Conservation (phyloP, 2,329 filamentous ascomycete species). For the Exophiala viscosa region DNA sequence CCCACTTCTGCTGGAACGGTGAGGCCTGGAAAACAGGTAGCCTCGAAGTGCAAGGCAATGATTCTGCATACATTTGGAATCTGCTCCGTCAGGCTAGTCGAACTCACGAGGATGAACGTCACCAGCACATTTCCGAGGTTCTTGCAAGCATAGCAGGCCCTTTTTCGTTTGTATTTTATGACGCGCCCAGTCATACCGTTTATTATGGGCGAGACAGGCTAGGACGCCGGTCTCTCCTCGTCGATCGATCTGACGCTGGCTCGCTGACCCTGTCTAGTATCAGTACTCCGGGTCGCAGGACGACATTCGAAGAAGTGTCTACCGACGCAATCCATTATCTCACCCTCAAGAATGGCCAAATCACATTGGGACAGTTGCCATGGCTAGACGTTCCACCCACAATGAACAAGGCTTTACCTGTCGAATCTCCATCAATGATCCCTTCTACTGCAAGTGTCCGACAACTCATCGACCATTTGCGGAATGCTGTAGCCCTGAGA, state of each 20-base stretch:
- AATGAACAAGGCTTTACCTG: slow-evolving; percentile 11
- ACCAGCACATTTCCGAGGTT: slow-evolving; percentile 46
- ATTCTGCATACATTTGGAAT: slow-evolving; percentile 67
- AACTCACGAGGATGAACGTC: slow-evolving; percentile 12
- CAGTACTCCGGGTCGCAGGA: slow-evolving; percentile 58
- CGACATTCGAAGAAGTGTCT: slow-evolving; percentile 62
- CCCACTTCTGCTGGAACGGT: slow-evolving; percentile 91
- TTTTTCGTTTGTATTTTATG: slow-evolving; percentile 84
- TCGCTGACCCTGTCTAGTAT: slow-evolving; percentile 67
- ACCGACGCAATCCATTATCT: slow-evolving; percentile 76
- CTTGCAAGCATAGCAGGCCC: slow-evolving; percentile 69
- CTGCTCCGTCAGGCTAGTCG: slow-evolving; percentile 50
- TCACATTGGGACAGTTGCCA: slow-evolving; percentile 7
- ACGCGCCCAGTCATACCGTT: slow-evolving; percentile 58
- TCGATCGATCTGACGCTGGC: slow-evolving; percentile 42
- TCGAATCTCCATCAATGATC: background rate
- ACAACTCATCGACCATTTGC: slow-evolving; percentile 14
- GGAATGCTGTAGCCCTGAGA: slow-evolving; percentile 19
- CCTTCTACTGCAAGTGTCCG: slow-evolving; percentile 15
- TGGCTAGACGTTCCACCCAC: slow-evolving; percentile 5
- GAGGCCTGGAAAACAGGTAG: slow-evolving; percentile 79
- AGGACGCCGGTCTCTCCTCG: slow-evolving; percentile 71
- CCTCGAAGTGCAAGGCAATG: slow-evolving; percentile 64
- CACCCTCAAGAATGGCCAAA: slow-evolving; percentile 3
- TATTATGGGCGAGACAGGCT: slow-evolving; percentile 86